Conservation (phyloP, 257 asterid genomes). For the Apocynum venetum region DNA sequence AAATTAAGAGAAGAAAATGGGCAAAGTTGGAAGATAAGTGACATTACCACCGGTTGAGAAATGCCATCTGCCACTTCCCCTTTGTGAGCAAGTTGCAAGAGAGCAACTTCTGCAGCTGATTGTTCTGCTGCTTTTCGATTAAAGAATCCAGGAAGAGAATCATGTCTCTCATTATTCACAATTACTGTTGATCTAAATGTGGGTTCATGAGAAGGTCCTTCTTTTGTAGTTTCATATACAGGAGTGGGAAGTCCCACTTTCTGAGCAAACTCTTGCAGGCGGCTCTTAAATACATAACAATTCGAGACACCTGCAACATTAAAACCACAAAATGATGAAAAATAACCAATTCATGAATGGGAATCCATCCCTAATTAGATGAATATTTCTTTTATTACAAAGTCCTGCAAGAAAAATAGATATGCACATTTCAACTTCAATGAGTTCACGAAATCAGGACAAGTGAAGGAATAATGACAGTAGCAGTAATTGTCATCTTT, state of each 20-base stretch:
- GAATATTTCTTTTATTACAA: not conserved
- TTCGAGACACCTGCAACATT: conserved; percentile 57
- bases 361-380: not conserved
- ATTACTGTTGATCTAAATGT: conserved; percentile 74
- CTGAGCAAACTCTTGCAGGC: conserved; percentile 89
- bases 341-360: not conserved
- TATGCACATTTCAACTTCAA: not conserved
- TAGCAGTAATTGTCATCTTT: not conserved
- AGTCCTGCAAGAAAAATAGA: not conserved
- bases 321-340: not conserved
- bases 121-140: conserved; percentile 97
- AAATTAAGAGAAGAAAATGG: not conserved
- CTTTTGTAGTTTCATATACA: conserved; percentile 72
- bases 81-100: conserved; percentile 47
- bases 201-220: conserved; percentile 95
- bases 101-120: conserved; percentile 99
- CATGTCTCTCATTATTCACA: conserved; percentile 56
- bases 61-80: conserved; percentile 43
- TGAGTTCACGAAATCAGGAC: not conserved
- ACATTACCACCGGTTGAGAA: conserved; percentile 75
- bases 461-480: not conserved
- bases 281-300: conserved; percentile 90
- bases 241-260: conserved; percentile 75
- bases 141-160: conserved; percentile 87
- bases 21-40: not conserved